Conservation (phyloP, 192 early-diverging fungal genomes). For the Jimgerdemannia flammicorona region DNA sequence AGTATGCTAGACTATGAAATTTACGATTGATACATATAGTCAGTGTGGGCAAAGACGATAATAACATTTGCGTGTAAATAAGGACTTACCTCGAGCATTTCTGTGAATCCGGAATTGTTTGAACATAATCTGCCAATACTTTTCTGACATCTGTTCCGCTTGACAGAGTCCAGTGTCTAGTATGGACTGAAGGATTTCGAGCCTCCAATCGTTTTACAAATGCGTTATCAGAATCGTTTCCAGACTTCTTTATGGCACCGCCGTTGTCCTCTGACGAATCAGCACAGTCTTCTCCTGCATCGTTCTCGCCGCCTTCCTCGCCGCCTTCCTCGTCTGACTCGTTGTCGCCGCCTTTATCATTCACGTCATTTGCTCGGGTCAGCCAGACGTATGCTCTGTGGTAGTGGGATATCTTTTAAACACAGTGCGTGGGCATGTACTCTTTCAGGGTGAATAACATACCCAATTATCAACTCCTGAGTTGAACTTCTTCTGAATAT, state of each 20-base stretch:
- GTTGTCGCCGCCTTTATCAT: background rate
- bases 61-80: constrained; percentile 11
- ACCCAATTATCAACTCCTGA: background rate
- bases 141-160: constrained; percentile 8
- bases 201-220: background rate
- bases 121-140: constrained; percentile 11
- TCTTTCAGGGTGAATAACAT: background rate
- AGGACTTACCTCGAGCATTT: constrained; percentile 22
- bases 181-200: background rate
- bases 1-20: constrained; percentile 22
- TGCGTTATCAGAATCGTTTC: background rate
- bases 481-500: background rate
- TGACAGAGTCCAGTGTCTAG: constrained; percentile 1
- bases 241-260: too few relatives aligned
- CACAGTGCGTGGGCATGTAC: background rate
- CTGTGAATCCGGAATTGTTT: constrained; percentile 24
- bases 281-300: background rate
- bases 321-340: background rate
- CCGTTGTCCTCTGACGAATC: background rate
- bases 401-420: background rate
- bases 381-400: background rate
- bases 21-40: constrained; percentile 8
- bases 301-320: background rate
- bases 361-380: background rate
- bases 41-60: background rate